A percentile compares a stretch with the other conserved stretches of the same genome.
Conservation (phyloP, 129 eudicot species). For the Lactuca saligna region DNA sequence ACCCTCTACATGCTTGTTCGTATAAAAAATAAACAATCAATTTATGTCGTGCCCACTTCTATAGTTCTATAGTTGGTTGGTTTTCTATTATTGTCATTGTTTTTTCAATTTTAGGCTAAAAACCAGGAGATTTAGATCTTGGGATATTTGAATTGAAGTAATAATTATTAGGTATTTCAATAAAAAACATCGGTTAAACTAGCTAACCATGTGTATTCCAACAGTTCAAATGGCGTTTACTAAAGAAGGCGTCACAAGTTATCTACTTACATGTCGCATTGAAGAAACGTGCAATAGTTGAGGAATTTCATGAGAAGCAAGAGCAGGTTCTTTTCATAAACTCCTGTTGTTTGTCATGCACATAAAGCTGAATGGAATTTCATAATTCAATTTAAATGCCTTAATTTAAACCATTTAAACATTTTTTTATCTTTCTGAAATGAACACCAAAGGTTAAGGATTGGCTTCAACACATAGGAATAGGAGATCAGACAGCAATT, state of each 20-base stretch:
- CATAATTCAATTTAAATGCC: background rate
- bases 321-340: constrained; percentile 60
- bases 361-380: background rate
- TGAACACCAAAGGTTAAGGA: constrained; percentile 65
- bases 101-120: background rate
- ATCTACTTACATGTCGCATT: constrained; percentile 73
- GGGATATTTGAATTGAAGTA: background rate
- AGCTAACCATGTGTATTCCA: constrained; percentile 12
- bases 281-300: constrained; percentile 78
- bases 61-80: background rate
- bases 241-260: constrained; percentile 93
- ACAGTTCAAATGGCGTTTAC: constrained; percentile 87
- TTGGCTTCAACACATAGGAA: constrained; percentile 83
- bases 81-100: background rate
- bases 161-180: background rate
- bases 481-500: constrained; percentile 73
- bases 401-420: background rate
- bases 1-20: constrained; percentile 1
- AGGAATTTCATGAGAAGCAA: constrained; percentile 86
- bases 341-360: background rate
- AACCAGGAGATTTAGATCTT: constrained; percentile 9
- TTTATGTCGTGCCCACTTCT: background rate
- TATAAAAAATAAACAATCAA: background rate
- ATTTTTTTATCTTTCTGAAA: constrained; percentile 1
- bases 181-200: background rate